Base-by-base conservation (phyloP, 345 rosid genomes). In the Eucalyptus urophylla region DNA sequence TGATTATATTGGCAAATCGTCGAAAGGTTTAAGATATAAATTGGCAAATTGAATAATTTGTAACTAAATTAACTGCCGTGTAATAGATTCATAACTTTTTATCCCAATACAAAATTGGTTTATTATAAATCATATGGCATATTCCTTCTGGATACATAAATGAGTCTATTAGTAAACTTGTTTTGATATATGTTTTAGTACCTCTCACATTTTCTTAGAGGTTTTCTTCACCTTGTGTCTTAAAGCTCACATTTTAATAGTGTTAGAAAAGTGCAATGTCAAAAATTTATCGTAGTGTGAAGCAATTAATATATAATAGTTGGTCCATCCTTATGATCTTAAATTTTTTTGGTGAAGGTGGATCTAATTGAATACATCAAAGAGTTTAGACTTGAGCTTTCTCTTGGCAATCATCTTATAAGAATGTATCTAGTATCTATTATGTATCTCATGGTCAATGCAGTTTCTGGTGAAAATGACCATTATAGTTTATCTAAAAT, bases 21-120 rank as follows among this genome's bases (percentile, higher is more conserved):
- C 1, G 0, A 62, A 62, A 62, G 0, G 1, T 62, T 29, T 62
- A 29, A 1, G 4, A 62, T 14, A 58, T 62, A 62, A 62, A 29
- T 29, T 62, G 3, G 1, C 3, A 2, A 29, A 62, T 14, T 14
- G 0, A 62, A 14, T 29, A 4, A n/a, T 29, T 62, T 62, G 2
- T 62, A 0, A 29, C 5, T 27, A 7, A 29, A 62, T 29, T 14
- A n/a, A 29, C 5, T 15, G 1, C 1, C 0, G 0, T 4, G 8
- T 29, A 2, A 29, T 14, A 14, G 0, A 29, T 14, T 29, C 4
- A 29, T 7, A 29, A 29, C 17, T 29, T 62, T 62, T 62, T 29
- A 29, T 62, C 17, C 8, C 17, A 6, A 13, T 62, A 29, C 69
- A 60, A 60, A 60, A 60, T 60, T 27, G 69, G 69, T 60, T 27